Conservation (phyloP, 495 filamentous ascomycete genomes). For the Lineolata rhizophorae region DNA sequence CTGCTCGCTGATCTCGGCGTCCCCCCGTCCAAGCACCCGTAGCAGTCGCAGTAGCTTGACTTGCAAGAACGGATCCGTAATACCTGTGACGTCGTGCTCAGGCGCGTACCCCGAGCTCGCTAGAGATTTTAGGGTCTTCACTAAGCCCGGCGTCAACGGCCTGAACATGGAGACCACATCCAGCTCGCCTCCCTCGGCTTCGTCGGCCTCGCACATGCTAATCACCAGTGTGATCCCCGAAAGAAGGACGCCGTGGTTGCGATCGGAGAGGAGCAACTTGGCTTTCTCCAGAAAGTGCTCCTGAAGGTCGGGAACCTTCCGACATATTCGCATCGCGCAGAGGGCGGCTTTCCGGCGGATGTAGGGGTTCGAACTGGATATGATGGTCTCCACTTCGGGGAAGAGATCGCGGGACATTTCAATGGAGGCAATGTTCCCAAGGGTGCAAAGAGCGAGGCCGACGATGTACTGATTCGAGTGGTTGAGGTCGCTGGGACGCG, state of each 20-base stretch:
- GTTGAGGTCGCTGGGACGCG: conserved; percentile 55
- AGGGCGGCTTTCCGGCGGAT: conserved; percentile 91
- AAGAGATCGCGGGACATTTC: conserved; percentile 99
- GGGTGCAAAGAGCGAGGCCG: conserved; percentile 79
- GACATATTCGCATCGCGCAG: conserved; percentile 98
- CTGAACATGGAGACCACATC: conserved; percentile 77
- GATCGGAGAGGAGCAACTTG: conserved; percentile 65
- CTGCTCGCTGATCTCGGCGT: conserved; percentile 75
- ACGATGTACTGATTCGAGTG: conserved; percentile 98
- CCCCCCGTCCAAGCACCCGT: conserved; percentile 66
- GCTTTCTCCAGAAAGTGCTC: conserved; percentile 94
- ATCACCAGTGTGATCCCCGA: conserved; percentile 82
- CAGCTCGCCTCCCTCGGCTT: conserved; percentile 67
- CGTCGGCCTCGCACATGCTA: conserved; percentile 84
- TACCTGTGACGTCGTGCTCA: conserved; percentile 93
- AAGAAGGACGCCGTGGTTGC: conserved; percentile 84
- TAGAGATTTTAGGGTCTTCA: conserved; percentile 72
- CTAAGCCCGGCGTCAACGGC: conserved; percentile 55
- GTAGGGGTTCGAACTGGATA: conserved; percentile 87
- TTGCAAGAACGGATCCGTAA: conserved; percentile 96
- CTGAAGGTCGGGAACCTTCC: conserved; percentile 91
- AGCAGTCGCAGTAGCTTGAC: conserved; percentile 82
- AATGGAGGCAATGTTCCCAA: conserved; percentile 90
- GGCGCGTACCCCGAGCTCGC: conserved; percentile 92
- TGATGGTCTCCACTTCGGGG: conserved; percentile 71